Conservation (phyloP, 495 filamentous ascomycete genomes). For the Bryoglossum gracile region DNA sequence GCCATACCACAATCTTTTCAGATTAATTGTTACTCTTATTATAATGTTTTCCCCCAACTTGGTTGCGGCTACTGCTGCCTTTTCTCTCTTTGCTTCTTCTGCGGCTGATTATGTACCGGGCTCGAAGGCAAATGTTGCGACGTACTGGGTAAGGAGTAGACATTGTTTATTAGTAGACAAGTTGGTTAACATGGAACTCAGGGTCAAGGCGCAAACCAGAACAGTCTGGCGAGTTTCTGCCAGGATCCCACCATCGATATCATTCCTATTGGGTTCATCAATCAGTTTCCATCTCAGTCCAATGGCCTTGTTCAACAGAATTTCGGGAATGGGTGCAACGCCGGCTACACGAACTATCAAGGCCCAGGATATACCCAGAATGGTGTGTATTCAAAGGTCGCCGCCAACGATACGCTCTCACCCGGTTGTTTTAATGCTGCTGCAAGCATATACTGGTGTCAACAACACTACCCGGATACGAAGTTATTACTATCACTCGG, state of each 20-base stretch:
- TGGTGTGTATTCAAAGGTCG: slow-evolving; percentile 17
- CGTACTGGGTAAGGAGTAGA: slow-evolving; percentile 52
- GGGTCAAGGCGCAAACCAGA: slow-evolving; percentile 41
- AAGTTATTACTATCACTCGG: slow-evolving; percentile 60
- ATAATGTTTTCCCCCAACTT: slow-evolving; percentile 25
- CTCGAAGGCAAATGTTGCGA: slow-evolving; percentile 39
- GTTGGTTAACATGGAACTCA: slow-evolving; percentile 15
- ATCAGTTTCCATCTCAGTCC: slow-evolving; percentile 51
- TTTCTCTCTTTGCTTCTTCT: slow-evolving; percentile 17
- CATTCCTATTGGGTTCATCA: slow-evolving; percentile 60
- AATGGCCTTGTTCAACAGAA: slow-evolving; percentile 52
- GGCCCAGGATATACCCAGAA: slow-evolving; percentile 31
- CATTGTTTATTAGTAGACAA: no score
- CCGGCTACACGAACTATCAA: slow-evolving; percentile 20
- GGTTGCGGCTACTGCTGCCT: slow-evolving; percentile 18
- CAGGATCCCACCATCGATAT: slow-evolving; percentile 53
- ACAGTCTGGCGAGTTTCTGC: slow-evolving; percentile 49
- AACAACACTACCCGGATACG: slow-evolving; percentile 42
- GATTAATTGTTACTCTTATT: slow-evolving; percentile 1
- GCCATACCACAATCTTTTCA: slow-evolving; percentile 22
- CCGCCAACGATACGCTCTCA: slow-evolving; percentile 23
- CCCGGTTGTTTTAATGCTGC: slow-evolving; percentile 30
- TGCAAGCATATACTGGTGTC: slow-evolving; percentile 43
- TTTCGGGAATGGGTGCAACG: slow-evolving; percentile 53
- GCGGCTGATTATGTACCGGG: slow-evolving; percentile 13